Evolutionary conservation across 805 yeast genomes (phyloP).

Genomic region (Groenewaldozyma tartarivorans): DNA sequence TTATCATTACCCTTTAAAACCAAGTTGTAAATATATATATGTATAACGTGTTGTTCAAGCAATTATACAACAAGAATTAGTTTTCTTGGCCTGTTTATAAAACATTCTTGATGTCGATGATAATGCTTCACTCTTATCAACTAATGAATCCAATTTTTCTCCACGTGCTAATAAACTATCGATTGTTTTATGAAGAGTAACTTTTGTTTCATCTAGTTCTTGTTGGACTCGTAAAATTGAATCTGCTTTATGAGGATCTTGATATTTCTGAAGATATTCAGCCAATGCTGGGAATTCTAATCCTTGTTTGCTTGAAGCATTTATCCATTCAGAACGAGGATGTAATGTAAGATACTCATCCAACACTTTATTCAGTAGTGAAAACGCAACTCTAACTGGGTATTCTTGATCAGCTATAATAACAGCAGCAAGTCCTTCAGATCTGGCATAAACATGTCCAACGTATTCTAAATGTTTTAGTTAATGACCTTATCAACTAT

Average conservation of each 20-base stretch:
- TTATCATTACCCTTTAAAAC: conserved; percentile 45
- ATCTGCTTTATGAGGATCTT: conserved; percentile 96
- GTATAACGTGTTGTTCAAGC: conserved; percentile 12
- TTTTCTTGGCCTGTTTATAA: conserved; percentile 93
- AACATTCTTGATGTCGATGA: conserved; percentile 85
- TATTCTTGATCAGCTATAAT: conserved; percentile 90
- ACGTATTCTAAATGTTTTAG: conserved; percentile 42
- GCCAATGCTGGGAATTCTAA: conserved; percentile 54
- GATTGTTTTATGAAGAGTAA: conserved; percentile 90
- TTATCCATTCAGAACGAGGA: conserved; percentile 62
- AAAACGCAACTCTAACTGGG: conserved; percentile 94
- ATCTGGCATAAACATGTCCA: conserved; percentile 84
- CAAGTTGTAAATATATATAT: conserved; percentile 16
- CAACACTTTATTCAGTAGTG: conserved; percentile 77
- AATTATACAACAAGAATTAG: conserved; percentile 79
- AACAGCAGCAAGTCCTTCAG: conserved; percentile 88
- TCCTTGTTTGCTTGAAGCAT: conserved; percentile 31
- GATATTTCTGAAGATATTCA: conserved; percentile 70
- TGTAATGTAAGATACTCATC: conserved; percentile 84
- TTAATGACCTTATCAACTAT: neutral
- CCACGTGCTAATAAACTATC: conserved; percentile 93
- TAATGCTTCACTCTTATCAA: conserved; percentile 90
- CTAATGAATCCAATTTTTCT: conserved; percentile 87
- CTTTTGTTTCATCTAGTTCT: conserved; percentile 95
- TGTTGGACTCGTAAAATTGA: conserved; percentile 95